Conservation (phyloP, 129 eudicot genomes). For the Cynara cardunculus region DNA sequence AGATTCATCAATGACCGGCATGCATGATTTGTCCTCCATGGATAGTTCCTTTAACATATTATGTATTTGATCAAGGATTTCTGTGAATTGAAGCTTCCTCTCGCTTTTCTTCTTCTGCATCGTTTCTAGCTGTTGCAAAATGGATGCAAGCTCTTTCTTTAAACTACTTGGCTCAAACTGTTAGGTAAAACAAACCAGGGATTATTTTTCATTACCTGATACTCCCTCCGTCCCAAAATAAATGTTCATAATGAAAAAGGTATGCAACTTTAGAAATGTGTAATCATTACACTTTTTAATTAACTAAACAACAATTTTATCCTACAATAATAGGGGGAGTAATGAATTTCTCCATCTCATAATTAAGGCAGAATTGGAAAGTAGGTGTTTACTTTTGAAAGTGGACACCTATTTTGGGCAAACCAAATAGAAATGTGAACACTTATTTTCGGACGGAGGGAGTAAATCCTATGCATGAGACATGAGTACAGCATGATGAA, state of each 20-base stretch:
- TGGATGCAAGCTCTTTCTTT: slow-evolving; percentile 52
- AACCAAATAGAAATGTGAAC: not conserved
- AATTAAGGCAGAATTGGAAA: not conserved
- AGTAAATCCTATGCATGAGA: not conserved
- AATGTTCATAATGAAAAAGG: not conserved
- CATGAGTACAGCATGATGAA: not conserved
- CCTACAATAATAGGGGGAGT: not conserved
- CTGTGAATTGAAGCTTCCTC: slow-evolving; percentile 52
- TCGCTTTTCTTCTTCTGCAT: slow-evolving; percentile 58
- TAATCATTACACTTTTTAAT: not conserved
- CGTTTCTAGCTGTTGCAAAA: slow-evolving; percentile 51
- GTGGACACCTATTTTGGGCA: not conserved
- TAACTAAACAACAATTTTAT: not conserved
- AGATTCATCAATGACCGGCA: slow-evolving; percentile 38
- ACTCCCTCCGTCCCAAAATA: not conserved
- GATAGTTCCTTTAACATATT: slow-evolving; percentile 47
- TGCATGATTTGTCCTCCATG: slow-evolving; percentile 14
- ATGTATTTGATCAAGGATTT: slow-evolving; percentile 49
- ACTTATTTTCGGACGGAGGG: not conserved
- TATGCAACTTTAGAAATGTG: not conserved
- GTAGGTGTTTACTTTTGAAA: not conserved
- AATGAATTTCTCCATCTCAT: not conserved
- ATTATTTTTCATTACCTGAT: not conserved
- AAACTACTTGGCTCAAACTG: slow-evolving; percentile 42
- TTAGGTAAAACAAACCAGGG: not conserved